Evolutionary conservation across 257 asterid species (phyloP), one percentile per base, ranked within the genome.

Genomic region (Salvia splendens): DNA sequence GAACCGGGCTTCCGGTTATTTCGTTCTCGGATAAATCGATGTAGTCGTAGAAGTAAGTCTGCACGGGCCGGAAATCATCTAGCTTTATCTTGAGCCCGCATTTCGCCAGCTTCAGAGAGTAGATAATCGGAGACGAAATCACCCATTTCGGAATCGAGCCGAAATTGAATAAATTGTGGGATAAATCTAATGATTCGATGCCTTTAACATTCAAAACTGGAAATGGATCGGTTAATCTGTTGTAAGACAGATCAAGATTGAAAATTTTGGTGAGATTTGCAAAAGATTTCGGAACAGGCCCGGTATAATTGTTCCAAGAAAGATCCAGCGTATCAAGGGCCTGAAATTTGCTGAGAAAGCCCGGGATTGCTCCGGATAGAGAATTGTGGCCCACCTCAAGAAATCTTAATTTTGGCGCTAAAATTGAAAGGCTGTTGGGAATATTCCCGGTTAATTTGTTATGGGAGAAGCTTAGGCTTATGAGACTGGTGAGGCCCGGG

Each of bases 1-100:
- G 69, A 12, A 80, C 80, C 0, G 97, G 95, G 73, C 97, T 87
- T 12, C 96, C 98, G 0, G 90, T 80, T 0, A 92, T 86, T 52
- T 87, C 90, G 36, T 92, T 92, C 47, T 81, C 87, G 0, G 96
- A 87, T 0, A 92, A 79, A 79, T 92, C 98, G 62, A 92, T 90
- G 77, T 81, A 92, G 57, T 88, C 95, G 42, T 93, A 90, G 49
- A 77, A 93, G 35, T 86, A 83, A 4, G 94, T 86, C 69, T 87
- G 69, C 1, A 62, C 50, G 1, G 98, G 98, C 15, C 83, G 84
- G 86, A 93, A 93, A 15, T 82, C 78, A 2, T 93, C 95, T 64
- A 93, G 17, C 8, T 79, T 89, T 35, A 89, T 70, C 85, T 86
- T 85, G 67, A 93, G 75, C 28, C 97, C 98, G 52, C 98, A 93